Base-by-base conservation (phyloP, 805 yeast species). In the Pichia phayaonensis region DNA sequence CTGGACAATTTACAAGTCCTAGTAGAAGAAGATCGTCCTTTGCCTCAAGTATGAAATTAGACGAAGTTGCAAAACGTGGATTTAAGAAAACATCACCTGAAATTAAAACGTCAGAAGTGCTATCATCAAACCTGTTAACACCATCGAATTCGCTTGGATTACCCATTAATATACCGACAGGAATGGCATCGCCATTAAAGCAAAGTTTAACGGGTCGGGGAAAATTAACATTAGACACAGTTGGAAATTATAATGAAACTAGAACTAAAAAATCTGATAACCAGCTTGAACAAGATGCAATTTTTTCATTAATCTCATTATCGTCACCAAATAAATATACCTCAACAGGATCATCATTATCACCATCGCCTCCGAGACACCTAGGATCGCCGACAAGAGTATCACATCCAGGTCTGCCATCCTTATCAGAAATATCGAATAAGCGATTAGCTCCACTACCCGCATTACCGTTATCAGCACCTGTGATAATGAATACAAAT, bases 241-340 rank as follows among this genome's bases (percentile, higher is more conserved):
- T 15, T 24, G 18, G 8, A 12, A 20, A 42, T 3, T 20, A 21
- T 12, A 21, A 11, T 13, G 22, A 18, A 22, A 40, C 21, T 27
- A 31, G 20, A 34, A 34, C 3, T 20, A 58, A 48, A 12, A 39
- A 57, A 11, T 52, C 63, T 16, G 65, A 62, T 34, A 34, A 16
- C 55, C 63, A 53, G 62, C 64, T 54, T 61, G 83, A 79, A 54
- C 77, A 77, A 57, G 83, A 78, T 45, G 83, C 83, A 8, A 74
- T 79, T 12, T 65, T 73, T 59, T 76, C 82, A 22, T 66, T 79
- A 47, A 79, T 79, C 73, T 75, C 81, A 39, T 66, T 79, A 40
- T 72, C 83, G 8, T 75, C 81, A 1, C 83, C 83, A 8, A 61
- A 61, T 15, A 68, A 64, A 36, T 55, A 52, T 40, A 18, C 52